Evolutionary conservation across 192 early-diverging fungal species (phyloP).

Genomic region (Entomortierella parvispora): DNA sequence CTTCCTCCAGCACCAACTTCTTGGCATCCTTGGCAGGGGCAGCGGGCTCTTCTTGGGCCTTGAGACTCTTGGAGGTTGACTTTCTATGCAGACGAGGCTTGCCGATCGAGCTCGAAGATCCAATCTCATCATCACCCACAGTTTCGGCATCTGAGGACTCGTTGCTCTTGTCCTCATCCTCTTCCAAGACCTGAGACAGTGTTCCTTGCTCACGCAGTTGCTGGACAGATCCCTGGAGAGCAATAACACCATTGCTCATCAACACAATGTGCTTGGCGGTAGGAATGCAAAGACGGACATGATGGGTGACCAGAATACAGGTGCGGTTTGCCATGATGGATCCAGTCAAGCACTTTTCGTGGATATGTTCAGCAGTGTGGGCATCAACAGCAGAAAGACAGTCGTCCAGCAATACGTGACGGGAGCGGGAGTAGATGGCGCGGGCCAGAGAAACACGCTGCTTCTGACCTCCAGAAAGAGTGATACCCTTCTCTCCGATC

Average conservation of each 20-base stretch:
- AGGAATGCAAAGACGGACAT: slow-evolving; percentile 67
- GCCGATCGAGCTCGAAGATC: slow-evolving; percentile 12
- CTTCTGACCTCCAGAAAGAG: slow-evolving; percentile 82
- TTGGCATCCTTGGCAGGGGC: slow-evolving; percentile 33
- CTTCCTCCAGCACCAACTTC: slow-evolving; percentile 82
- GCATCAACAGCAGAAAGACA: slow-evolving; percentile 87
- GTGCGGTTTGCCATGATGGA: slow-evolving; percentile 80
- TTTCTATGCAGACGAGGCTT: slow-evolving; percentile 43
- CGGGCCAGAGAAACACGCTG: slow-evolving; percentile 81
- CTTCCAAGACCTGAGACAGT: slow-evolving; percentile 41
- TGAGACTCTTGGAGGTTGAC: slow-evolving; percentile 50
- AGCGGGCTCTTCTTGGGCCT: neutral
- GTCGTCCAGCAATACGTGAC: slow-evolving; percentile 76
- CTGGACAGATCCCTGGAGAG: slow-evolving; percentile 26
- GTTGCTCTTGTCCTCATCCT: slow-evolving; percentile 40
- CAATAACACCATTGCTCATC: slow-evolving; percentile 62
- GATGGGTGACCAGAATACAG: slow-evolving; percentile 86
- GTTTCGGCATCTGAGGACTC: slow-evolving; percentile 39
- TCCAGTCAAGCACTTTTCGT: slow-evolving; percentile 73
- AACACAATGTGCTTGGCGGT: slow-evolving; percentile 62
- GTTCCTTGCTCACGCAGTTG: slow-evolving; percentile 41
- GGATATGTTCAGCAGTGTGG: slow-evolving; percentile 88
- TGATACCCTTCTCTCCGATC: slow-evolving; percentile 83
- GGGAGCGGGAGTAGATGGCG: slow-evolving; percentile 70
- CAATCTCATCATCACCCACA: slow-evolving; percentile 28